Evolutionary conservation across 306 rosid genomes (phyloP).

Genomic region (Styphnolobium japonicum): DNA sequence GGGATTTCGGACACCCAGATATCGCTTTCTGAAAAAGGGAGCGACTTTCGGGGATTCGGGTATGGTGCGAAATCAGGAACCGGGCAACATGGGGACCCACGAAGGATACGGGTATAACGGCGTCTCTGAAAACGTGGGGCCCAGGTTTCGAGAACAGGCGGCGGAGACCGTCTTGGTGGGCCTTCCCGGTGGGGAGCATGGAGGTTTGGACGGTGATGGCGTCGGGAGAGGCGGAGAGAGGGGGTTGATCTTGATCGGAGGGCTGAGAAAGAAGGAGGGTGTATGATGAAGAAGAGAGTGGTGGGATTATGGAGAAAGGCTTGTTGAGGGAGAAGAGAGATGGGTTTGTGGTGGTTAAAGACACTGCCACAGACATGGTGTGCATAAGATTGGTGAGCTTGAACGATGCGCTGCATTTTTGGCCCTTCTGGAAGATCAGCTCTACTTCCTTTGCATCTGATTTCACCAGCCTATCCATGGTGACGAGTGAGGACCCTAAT

Average conservation of each 20-base stretch:
- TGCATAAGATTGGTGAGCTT: slow-evolving; percentile 81
- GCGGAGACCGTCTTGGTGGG: slow-evolving; percentile 57
- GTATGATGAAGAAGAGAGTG: slow-evolving; percentile 67
- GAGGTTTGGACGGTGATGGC: slow-evolving; percentile 61
- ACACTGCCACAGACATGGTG: slow-evolving; percentile 92
- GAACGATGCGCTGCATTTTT: slow-evolving; percentile 61
- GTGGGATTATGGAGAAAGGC: slow-evolving; percentile 60
- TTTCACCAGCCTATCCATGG: slow-evolving; percentile 89
- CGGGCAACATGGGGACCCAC: slow-evolving; percentile 64
- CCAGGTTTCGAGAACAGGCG: slow-evolving; percentile 67
- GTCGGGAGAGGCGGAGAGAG: slow-evolving; percentile 45
- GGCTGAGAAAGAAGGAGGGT: slow-evolving; percentile 41
- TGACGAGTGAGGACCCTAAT: background rate
- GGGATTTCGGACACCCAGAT: slow-evolving; percentile 45
- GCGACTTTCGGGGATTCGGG: slow-evolving; percentile 13
- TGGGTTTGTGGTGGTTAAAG: slow-evolving; percentile 70
- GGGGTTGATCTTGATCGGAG: slow-evolving; percentile 45
- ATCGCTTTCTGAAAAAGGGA: slow-evolving; percentile 41
- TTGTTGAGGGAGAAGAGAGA: slow-evolving; percentile 49
- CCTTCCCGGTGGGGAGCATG: slow-evolving; percentile 84
- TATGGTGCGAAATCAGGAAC: slow-evolving; percentile 51
- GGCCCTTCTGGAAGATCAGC: slow-evolving; percentile 47
- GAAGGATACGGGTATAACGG: slow-evolving; percentile 51
- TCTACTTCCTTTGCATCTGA: slow-evolving; percentile 71
- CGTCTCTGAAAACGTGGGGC: slow-evolving; percentile 81